phyloP scores from a whole-genome alignment of 169 alveolate genomes.

The Cryptosporidium felis region DNA sequence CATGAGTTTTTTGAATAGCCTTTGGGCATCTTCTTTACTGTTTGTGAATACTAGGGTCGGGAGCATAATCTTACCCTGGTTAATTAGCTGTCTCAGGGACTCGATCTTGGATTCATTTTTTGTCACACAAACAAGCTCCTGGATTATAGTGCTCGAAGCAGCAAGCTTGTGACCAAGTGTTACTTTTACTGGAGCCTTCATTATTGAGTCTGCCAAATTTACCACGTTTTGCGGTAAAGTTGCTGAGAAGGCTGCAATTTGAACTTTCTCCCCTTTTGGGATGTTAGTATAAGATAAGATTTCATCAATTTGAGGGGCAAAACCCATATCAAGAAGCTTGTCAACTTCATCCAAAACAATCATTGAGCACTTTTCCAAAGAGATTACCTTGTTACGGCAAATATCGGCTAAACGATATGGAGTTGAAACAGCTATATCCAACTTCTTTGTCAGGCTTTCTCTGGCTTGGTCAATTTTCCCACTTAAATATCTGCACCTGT shows the following conservation, averaged over 20 bases:
- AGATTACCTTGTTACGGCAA: slow-evolving; percentile 72
- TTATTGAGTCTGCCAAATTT: slow-evolving; percentile 72
- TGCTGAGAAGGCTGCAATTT: slow-evolving; percentile 82
- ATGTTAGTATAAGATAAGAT: slow-evolving; percentile 67
- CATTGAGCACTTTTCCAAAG: slow-evolving; percentile 74
- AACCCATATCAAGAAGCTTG: slow-evolving; percentile 81
- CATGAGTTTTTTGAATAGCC: slow-evolving; percentile 42
- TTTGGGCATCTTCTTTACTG: slow-evolving; percentile 70
- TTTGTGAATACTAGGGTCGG: slow-evolving; percentile 77
- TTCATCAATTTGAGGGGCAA: slow-evolving; percentile 77
- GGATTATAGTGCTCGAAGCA: slow-evolving; percentile 78
- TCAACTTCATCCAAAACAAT: slow-evolving; percentile 85
- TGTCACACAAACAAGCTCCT: slow-evolving; percentile 81
- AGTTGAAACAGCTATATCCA: slow-evolving; percentile 74
- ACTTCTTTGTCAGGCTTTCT: slow-evolving; percentile 33
- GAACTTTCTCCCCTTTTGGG: slow-evolving; percentile 64
- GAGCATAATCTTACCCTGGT: slow-evolving; percentile 77
- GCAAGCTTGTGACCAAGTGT: slow-evolving; percentile 76
- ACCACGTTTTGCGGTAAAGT: slow-evolving; percentile 83
- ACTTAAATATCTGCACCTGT: slow-evolving; percentile 42
- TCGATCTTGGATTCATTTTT: slow-evolving; percentile 77
- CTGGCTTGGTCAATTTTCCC: slow-evolving; percentile 36
- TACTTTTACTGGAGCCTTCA: slow-evolving; percentile 78
- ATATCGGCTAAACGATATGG: slow-evolving; percentile 79
- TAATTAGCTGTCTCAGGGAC: slow-evolving; percentile 76